phyloP scores from a whole-genome alignment of 1,284 basidiomycete genomes.

The Peniophora sp. region DNA sequence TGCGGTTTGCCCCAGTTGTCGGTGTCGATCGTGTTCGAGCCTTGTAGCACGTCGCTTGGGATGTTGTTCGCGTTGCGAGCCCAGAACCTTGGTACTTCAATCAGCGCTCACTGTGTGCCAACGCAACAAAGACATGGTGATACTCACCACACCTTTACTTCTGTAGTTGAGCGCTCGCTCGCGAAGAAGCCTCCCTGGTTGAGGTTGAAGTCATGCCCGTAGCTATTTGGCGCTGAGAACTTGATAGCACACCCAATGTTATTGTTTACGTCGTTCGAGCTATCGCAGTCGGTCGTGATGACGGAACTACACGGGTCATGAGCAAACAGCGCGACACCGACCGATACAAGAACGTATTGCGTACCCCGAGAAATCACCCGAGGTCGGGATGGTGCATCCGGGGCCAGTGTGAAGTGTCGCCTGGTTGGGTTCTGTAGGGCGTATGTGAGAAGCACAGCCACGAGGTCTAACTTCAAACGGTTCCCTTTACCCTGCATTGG shows the following conservation, averaged over 20 bases:
- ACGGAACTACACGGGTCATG: neutral
- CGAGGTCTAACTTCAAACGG: neutral
- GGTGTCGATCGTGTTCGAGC: neutral
- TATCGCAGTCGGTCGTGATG: neutral
- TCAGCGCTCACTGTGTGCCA: no score
- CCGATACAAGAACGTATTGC: no score
- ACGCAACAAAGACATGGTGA: no score
- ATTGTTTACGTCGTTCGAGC: neutral
- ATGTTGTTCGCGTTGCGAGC: constrained; percentile 29
- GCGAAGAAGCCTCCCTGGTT: constrained; percentile 18
- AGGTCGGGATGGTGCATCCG: neutral
- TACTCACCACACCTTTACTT: constrained; percentile 35
- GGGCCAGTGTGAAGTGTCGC: neutral
- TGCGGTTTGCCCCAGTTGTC: constrained; percentile 37
- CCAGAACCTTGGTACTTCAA: no score
- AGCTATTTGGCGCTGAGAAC: neutral
- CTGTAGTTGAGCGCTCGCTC: constrained; percentile 31
- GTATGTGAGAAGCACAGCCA: neutral
- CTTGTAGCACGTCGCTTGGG: constrained; percentile 17
- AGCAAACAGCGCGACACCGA: no score
- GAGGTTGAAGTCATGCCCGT: neutral
- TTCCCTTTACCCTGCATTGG: neutral
- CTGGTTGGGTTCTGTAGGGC: neutral
- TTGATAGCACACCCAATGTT: neutral
- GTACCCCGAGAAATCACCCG: neutral